Conservation (phyloP, 352 stramenopile species). For the Phytophthora boehmeriae region DNA sequence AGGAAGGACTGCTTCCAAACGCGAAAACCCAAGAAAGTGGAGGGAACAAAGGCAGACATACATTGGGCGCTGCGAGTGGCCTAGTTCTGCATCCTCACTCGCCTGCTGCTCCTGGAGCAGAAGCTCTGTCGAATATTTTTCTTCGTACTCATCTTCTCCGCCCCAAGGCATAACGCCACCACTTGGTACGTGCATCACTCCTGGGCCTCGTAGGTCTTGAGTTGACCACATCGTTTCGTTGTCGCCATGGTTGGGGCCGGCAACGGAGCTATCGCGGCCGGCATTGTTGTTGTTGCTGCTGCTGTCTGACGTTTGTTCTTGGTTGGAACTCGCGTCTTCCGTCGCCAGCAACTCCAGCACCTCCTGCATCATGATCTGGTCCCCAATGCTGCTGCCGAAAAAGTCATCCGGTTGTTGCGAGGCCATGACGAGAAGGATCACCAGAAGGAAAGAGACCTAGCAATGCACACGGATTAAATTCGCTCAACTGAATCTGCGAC, state of each 20-base stretch:
- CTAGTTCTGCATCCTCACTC: neutral
- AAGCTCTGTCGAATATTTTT: constrained; percentile 1
- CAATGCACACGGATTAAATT: too few relatives aligned
- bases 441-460: too few relatives aligned
- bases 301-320: neutral
- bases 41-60: constrained; percentile 9
- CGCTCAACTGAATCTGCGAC: neutral
- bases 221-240: constrained; percentile 2
- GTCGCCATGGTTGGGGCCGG: neutral
- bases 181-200: neutral
- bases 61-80: constrained; percentile 20
- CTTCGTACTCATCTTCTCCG: constrained; percentile 2
- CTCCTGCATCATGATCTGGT: constrained; percentile 38
- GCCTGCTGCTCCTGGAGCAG: too few relatives aligned
- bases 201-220: neutral
- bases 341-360: constrained; percentile 30
- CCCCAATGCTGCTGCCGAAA: constrained; percentile 13
- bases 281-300: constrained; percentile 4
- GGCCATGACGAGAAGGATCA: too few relatives aligned
- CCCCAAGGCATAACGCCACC: neutral
- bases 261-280: neutral
- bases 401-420: constrained; percentile 21
- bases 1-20: too few relatives aligned
- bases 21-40: too few relatives aligned
- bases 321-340: too few relatives aligned